These are phyloP conservation scores for Berberis thunbergii DNA, from an alignment of 164 flowering plant genomes.

Conservation along the genomic window DNA sequence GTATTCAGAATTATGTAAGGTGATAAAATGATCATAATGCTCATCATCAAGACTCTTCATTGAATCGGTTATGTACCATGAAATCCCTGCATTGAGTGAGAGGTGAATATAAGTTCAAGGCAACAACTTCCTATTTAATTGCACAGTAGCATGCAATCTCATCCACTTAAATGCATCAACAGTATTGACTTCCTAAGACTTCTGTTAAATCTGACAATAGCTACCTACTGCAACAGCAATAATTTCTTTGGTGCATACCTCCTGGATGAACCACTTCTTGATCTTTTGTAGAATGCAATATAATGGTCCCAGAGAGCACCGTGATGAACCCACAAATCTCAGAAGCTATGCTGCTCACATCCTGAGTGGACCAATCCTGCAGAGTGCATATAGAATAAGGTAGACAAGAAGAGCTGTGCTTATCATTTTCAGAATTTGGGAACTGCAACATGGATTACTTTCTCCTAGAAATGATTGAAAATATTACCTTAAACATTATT, in stretches of 20 bases:
- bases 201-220: too few species aligned
- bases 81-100: constrained; percentile 36
- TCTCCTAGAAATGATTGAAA: neutral
- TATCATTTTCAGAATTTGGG: neutral
- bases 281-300: constrained; percentile 78
- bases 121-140: too few species aligned
- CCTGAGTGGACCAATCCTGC: constrained; percentile 85
- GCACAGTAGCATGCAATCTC: too few species aligned
- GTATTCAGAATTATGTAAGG: constrained; percentile 32
- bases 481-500: constrained; percentile 91
- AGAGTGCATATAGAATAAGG: constrained; percentile 5
- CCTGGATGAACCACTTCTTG: constrained; percentile 42
- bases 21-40: constrained; percentile 33
- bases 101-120: neutral
- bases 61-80: constrained; percentile 53
- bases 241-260: constrained; percentile 31
- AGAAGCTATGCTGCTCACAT: constrained; percentile 73
- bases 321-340: constrained; percentile 91
- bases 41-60: constrained; percentile 41
- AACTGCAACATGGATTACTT: neutral
- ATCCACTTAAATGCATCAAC: neutral
- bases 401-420: neutral
- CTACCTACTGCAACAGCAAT: neutral
- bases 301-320: constrained; percentile 80
- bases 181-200: neutral